phyloP scores from a whole-genome alignment of 2,329 filamentous ascomycete genomes.

The Diaporthe longicolla region DNA sequence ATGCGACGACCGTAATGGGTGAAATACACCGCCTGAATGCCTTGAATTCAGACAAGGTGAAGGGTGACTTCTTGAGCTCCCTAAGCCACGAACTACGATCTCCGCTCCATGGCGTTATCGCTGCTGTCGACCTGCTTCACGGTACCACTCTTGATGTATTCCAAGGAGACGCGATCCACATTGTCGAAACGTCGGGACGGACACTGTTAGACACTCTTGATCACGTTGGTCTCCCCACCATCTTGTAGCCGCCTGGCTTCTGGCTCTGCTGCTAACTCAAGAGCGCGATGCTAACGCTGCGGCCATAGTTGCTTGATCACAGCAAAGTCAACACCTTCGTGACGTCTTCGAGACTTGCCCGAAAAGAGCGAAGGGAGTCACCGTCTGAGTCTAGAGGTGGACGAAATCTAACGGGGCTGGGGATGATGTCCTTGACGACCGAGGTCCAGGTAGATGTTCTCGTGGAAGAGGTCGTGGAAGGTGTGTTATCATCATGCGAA shows the following conservation, averaged over 20 bases:
- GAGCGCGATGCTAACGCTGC: neutral
- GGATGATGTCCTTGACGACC: conserved; percentile 49
- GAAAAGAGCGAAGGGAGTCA: neutral
- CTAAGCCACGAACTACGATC: conserved; percentile 71
- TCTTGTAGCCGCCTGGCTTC: too few species aligned
- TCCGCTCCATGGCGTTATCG: conserved; percentile 70
- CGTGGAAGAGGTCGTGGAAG: conserved; percentile 54
- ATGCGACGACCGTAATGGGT: conserved; percentile 68
- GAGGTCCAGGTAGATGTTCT: conserved; percentile 52
- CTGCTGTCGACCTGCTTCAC: conserved; percentile 64
- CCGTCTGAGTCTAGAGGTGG: neutral
- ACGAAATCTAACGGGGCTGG: conserved; percentile 8
- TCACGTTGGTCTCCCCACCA: conserved; percentile 48
- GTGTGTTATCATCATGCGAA: conserved; percentile 5
- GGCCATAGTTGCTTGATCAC: conserved; percentile 56
- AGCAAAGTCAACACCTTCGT: conserved; percentile 63
- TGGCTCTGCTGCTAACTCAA: neutral
- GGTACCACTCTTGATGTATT: conserved; percentile 55
- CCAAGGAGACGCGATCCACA: conserved; percentile 60
- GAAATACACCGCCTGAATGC: conserved; percentile 64
- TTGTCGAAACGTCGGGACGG: conserved; percentile 63
- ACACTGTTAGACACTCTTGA: conserved; percentile 65
- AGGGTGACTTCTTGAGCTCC: conserved; percentile 69
- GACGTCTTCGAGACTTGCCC: conserved; percentile 34
- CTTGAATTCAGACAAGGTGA: conserved; percentile 56